phyloP scores from a whole-genome alignment of 2,329 filamentous ascomycete genomes.

The Microcera coccophila region DNA sequence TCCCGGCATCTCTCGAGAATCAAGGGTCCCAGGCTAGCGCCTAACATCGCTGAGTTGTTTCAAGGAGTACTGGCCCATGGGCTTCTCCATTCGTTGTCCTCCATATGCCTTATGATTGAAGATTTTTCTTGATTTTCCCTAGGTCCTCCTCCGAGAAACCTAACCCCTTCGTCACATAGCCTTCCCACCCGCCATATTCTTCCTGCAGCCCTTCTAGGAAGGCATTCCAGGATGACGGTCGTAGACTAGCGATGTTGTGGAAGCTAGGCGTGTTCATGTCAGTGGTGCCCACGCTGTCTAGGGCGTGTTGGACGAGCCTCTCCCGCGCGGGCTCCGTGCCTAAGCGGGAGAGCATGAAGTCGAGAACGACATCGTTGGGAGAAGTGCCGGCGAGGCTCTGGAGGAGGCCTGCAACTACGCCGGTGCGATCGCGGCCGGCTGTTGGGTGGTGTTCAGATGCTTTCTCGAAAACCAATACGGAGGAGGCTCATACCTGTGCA shows the following conservation, averaged over 20 bases:
- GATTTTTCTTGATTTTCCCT: constrained; percentile 44
- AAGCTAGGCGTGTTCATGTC: constrained; percentile 45
- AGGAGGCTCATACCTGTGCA: constrained; percentile 54
- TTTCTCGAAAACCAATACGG: constrained; percentile 3
- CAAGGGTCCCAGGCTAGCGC: too few species aligned
- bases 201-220: constrained; percentile 43
- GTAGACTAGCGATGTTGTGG: constrained; percentile 44
- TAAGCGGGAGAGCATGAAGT: constrained; percentile 54
- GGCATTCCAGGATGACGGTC: constrained; percentile 41
- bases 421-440: constrained; percentile 55
- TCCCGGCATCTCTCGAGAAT: too few species aligned
- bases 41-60: too few species aligned
- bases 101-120: constrained; percentile 32
- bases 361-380: constrained; percentile 40
- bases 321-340: constrained; percentile 50
- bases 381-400: constrained; percentile 47
- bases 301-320: constrained; percentile 42
- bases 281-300: constrained; percentile 34
- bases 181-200: constrained; percentile 47
- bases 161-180: constrained; percentile 43
- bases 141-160: constrained; percentile 47
- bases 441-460: not conserved
- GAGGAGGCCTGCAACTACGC: constrained; percentile 49
- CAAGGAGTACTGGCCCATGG: too few species aligned
- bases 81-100: too few species aligned